A percentile compares a stretch with the other conserved stretches of the same genome.
phyloP scores from a whole-genome alignment of 2,329 filamentous ascomycete species.

The Hypomyces rosellus region DNA sequence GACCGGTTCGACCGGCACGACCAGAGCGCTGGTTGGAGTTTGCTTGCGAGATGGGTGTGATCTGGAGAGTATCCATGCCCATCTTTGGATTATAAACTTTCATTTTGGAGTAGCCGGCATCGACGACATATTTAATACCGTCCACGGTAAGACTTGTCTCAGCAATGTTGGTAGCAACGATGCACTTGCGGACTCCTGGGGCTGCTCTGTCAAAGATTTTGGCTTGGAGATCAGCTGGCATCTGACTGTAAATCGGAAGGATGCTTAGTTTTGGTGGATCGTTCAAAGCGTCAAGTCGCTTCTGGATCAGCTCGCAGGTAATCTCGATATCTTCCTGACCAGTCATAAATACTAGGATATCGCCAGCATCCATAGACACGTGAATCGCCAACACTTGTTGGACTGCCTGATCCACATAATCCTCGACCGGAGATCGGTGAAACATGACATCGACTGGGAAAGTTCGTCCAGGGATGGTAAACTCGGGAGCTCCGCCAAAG shows the following conservation, averaged over 20 bases:
- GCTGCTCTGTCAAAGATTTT: conserved; percentile 94
- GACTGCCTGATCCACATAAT: conserved; percentile 95
- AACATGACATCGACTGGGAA: conserved; percentile 98
- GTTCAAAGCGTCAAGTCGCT: conserved; percentile 80
- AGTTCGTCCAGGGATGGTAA: conserved; percentile 89
- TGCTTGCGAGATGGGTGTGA: conserved; percentile 94
- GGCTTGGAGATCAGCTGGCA: conserved; percentile 95
- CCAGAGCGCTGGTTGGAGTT: conserved; percentile 92
- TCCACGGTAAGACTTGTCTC: conserved; percentile 97
- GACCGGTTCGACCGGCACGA: conserved; percentile 87
- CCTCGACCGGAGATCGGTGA: conserved; percentile 88
- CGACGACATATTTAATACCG: conserved; percentile 98
- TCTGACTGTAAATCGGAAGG: conserved; percentile 96
- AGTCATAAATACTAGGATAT: conserved; percentile 99
- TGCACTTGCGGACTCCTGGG: conserved; percentile 90
- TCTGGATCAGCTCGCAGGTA: conserved; percentile 87
- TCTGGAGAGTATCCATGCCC: conserved; percentile 98
- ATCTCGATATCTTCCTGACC: conserved; percentile 97
- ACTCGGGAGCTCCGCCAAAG: conserved; percentile 92
- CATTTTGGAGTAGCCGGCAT: conserved; percentile 91
- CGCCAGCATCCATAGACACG: conserved; percentile 84
- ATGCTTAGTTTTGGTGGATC: conserved; percentile 94
- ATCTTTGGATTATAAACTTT: conserved; percentile 99
- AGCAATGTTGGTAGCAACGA: conserved; percentile 97
- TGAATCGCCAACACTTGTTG: conserved; percentile 95